These are phyloP conservation scores for Curvularia lunata DNA, from an alignment of 2,329 filamentous ascomycete species.

Conservation along the genomic window DNA sequence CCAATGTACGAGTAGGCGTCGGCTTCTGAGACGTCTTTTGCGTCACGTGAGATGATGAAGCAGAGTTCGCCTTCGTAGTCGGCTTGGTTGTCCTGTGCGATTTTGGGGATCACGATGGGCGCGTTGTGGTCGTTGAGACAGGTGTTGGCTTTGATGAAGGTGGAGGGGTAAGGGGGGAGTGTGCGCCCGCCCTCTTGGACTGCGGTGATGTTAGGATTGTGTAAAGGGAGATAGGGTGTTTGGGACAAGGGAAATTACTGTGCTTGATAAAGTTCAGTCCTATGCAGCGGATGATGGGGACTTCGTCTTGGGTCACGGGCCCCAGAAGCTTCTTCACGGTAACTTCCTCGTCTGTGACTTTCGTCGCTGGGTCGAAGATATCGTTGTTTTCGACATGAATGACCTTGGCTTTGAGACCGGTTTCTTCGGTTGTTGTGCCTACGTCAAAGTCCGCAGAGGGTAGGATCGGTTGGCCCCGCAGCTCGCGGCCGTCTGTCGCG, in stretches of 20 bases:
- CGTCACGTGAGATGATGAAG: constrained; percentile 61
- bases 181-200: constrained; percentile 60
- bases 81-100: constrained; percentile 56
- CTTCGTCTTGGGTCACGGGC: constrained; percentile 58
- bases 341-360: constrained; percentile 61
- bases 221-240: no score
- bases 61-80: constrained; percentile 52
- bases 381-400: constrained; percentile 56
- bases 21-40: constrained; percentile 56
- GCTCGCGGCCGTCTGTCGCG: constrained; percentile 57
- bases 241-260: constrained; percentile 37
- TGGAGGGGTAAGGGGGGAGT: constrained; percentile 57
- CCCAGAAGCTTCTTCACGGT: constrained; percentile 62
- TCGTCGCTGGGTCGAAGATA: constrained; percentile 58
- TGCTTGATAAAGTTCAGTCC: constrained; percentile 67
- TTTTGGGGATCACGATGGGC: constrained; percentile 56
- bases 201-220: constrained; percentile 26
- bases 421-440: constrained; percentile 55
- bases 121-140: constrained; percentile 51
- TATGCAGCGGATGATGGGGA: constrained; percentile 64
- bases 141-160: constrained; percentile 59
- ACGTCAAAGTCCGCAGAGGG: constrained; percentile 56
- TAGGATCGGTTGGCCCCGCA: constrained; percentile 61
- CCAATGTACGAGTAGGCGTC: constrained; percentile 59
- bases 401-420: constrained; percentile 59